These are phyloP conservation scores for Monsonia emarginata DNA, from an alignment of 441 rosid genomes.

Conservation along the genomic window DNA sequence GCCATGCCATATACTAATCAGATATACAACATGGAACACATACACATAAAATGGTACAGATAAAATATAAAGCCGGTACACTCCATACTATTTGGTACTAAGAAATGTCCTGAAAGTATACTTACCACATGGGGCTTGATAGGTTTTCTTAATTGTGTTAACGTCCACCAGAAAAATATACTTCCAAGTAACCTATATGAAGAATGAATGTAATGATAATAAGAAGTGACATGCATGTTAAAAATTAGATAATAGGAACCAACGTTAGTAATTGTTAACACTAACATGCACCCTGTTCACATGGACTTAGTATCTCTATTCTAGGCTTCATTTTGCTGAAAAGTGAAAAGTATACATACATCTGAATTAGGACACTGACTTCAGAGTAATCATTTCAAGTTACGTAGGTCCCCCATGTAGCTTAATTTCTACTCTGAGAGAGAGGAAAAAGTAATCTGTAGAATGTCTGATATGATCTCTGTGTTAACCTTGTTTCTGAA, in stretches of 20 bases:
- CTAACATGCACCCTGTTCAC: background rate
- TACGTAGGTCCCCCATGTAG: background rate
- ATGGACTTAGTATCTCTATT: background rate
- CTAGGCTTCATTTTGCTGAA: background rate
- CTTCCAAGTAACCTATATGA: too few species aligned
- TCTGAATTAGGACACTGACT: background rate
- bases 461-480: background rate
- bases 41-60: background rate
- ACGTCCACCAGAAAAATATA: background rate
- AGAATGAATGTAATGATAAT: too few species aligned
- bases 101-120: background rate
- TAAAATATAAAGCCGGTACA: background rate
- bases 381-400: background rate
- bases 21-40: background rate
- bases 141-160: background rate
- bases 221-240: background rate
- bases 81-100: background rate
- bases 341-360: background rate
- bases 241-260: background rate
- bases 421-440: background rate
- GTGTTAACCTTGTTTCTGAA: background rate
- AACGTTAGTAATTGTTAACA: background rate
- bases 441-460: background rate
- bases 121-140: background rate
- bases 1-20: background rate